A percentile compares a stretch with the other conserved stretches of the same genome.
Conservation (phyloP, 2,329 filamentous ascomycete genomes). For the Fusarium scirpi region DNA sequence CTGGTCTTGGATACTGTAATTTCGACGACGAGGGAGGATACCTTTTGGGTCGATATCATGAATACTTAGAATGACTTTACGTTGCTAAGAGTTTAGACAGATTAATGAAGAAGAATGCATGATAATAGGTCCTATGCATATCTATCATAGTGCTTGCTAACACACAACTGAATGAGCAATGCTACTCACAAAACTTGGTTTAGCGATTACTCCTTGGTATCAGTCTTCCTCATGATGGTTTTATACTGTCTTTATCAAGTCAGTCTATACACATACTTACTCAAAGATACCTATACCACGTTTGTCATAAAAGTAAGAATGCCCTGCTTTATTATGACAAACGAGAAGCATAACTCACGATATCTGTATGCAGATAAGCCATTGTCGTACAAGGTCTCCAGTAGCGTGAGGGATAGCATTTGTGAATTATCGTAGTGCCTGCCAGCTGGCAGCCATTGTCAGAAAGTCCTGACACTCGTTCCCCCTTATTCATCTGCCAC, state of each 20-base stretch:
- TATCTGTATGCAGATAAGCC: background rate
- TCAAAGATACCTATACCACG: background rate
- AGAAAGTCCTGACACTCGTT: background rate
- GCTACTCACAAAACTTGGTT: too few relatives aligned
- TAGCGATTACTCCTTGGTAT: background rate
- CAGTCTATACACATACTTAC: background rate
- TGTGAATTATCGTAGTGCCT: background rate
- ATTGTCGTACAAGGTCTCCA: background rate
- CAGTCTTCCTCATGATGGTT: background rate
- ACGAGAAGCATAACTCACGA: background rate
- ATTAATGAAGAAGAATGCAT: background rate
- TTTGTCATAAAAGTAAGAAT: background rate
- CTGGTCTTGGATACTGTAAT: background rate
- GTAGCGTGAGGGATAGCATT: background rate
- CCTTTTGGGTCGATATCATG: background rate
- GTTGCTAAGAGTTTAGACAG: background rate
- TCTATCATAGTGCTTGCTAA: background rate
- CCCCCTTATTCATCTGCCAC: background rate
- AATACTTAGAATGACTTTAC: background rate
- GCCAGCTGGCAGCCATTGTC: background rate
- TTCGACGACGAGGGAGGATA: conserved; percentile 1
- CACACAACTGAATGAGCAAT: background rate
- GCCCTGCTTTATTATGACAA: background rate
- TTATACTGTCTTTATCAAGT: background rate
- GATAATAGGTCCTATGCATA: background rate